Conservation (phyloP, 2,329 filamentous ascomycete genomes). For the Tolypocladium ophioglossoides region DNA sequence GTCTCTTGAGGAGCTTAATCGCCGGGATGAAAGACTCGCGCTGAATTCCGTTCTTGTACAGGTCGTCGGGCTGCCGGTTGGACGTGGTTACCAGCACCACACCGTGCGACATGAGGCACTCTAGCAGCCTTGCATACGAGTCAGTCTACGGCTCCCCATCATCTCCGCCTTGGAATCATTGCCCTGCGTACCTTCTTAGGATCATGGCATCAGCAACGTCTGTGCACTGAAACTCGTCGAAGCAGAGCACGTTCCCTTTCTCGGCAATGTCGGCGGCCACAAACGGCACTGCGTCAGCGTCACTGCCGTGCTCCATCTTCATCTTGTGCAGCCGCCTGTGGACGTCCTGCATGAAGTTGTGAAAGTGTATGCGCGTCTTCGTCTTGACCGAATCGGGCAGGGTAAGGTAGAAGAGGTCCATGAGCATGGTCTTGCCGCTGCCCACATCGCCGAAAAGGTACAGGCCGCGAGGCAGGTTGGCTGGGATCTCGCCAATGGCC, state of each 20-base stretch:
- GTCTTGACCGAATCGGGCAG: slow-evolving; percentile 66
- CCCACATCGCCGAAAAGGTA: slow-evolving; percentile 97
- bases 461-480: slow-evolving; percentile 72
- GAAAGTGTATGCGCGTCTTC: slow-evolving; percentile 93
- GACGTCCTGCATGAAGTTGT: slow-evolving; percentile 99
- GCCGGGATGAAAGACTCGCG: slow-evolving; percentile 91
- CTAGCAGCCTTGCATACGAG: slow-evolving; percentile 50
- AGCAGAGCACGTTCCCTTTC: slow-evolving; percentile 77
- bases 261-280: slow-evolving; percentile 92
- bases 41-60: slow-evolving; percentile 98
- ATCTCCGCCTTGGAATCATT: background rate
- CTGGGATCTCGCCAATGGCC: slow-evolving; percentile 46
- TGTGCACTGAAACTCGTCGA: slow-evolving; percentile 98
- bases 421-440: slow-evolving; percentile 97
- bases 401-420: slow-evolving; percentile 97
- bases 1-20: slow-evolving; percentile 79
- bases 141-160: background rate
- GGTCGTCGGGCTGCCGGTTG: slow-evolving; percentile 89
- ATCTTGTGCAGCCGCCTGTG: slow-evolving; percentile 83
- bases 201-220: slow-evolving; percentile 99
- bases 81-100: slow-evolving; percentile 93
- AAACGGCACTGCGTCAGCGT: slow-evolving; percentile 83
- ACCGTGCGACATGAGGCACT: slow-evolving; percentile 91
- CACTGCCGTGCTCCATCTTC: slow-evolving; percentile 80
- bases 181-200: slow-evolving; percentile 51